Evolutionary conservation across 805 yeast species (phyloP).

Genomic region (Candida namnaoensis): DNA sequence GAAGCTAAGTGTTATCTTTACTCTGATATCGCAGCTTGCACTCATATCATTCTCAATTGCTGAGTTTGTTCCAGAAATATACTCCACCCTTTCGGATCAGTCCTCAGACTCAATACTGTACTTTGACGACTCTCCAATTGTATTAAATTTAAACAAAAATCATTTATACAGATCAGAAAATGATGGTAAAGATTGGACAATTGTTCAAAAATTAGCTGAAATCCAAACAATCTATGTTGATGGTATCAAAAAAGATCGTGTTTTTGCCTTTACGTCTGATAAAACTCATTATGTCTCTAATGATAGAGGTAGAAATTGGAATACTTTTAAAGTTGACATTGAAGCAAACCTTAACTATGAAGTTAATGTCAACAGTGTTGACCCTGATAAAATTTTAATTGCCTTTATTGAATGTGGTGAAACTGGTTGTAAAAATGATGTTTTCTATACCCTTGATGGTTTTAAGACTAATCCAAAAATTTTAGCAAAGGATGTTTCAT

Average conservation of each 20-base stretch:
- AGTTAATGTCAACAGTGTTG: slow-evolving; percentile 28
- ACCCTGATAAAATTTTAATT: slow-evolving; percentile 29
- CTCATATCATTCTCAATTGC: neutral
- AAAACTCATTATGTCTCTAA: slow-evolving; percentile 27
- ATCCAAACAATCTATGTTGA: slow-evolving; percentile 18
- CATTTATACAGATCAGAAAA: slow-evolving; percentile 35
- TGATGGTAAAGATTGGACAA: slow-evolving; percentile 35
- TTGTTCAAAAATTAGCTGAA: slow-evolving; percentile 26
- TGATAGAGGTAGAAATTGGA: slow-evolving; percentile 36
- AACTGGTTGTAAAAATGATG: slow-evolving; percentile 22
- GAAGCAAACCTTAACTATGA: slow-evolving; percentile 12
- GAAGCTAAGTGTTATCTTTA: no score
- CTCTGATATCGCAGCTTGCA: neutral
- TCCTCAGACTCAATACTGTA: slow-evolving; percentile 13
- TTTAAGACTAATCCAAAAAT: slow-evolving; percentile 24
- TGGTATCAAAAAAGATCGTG: slow-evolving; percentile 27
- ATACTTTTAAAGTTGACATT: slow-evolving; percentile 19
- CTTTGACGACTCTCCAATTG: slow-evolving; percentile 24
- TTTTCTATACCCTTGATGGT: slow-evolving; percentile 37
- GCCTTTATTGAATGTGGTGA: slow-evolving; percentile 18
- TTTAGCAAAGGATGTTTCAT: slow-evolving; percentile 15
- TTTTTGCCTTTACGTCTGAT: slow-evolving; percentile 27
- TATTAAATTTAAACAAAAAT: slow-evolving; percentile 12
- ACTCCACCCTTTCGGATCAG: slow-evolving; percentile 1
- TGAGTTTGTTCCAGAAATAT: slow-evolving; percentile 18